Conservation (phyloP, 148 eudicot species). For the Chenopodium formosanum region DNA sequence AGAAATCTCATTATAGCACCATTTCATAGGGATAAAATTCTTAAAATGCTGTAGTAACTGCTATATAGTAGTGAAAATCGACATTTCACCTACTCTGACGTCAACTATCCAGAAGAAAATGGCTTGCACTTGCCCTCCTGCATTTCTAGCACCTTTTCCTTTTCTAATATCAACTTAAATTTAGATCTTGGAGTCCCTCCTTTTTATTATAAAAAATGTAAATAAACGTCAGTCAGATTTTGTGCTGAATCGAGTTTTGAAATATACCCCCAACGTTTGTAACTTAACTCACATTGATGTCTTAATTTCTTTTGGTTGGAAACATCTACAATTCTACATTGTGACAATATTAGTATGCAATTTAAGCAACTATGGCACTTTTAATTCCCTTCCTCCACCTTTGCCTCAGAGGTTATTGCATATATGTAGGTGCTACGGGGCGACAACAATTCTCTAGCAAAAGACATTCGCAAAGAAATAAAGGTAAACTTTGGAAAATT, state of each 20-base stretch:
- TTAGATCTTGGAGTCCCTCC: no score
- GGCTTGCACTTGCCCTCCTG: neutral
- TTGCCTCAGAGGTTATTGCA: neutral
- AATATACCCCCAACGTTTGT: neutral
- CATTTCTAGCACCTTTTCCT: neutral
- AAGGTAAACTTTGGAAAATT: slow-evolving; percentile 45
- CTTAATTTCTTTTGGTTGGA: no score
- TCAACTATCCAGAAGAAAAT: neutral
- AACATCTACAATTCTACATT: no score
- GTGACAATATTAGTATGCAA: neutral
- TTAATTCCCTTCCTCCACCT: neutral
- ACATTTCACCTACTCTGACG: neutral
- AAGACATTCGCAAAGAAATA: slow-evolving; percentile 91
- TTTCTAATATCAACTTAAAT: neutral
- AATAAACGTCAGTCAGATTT: no score
- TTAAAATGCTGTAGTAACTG: neutral
- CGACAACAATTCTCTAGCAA: slow-evolving; percentile 89
- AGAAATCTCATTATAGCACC: neutral
- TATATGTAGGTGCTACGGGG: slow-evolving; percentile 76
- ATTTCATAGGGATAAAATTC: neutral
- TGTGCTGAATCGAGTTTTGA: no score
- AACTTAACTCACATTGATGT: neutral
- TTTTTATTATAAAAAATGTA: no score
- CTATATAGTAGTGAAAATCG: neutral
- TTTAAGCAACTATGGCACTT: neutral